Conservation (phyloP, 192 early-diverging fungal species). For the Backusella parvicylindrica region DNA sequence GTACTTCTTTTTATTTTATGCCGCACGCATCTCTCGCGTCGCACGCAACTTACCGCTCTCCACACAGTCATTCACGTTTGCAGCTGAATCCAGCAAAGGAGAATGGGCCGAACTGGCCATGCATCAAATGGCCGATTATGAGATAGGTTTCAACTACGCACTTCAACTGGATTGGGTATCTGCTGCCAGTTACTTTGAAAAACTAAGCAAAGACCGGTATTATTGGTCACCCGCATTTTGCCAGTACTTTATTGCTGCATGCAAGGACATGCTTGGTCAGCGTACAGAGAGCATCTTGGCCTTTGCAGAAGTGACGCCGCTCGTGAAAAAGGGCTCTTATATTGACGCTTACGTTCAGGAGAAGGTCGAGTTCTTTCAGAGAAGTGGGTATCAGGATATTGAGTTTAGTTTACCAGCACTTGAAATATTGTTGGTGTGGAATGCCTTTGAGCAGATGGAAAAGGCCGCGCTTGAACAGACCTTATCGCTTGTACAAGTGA, state of each 20-base stretch:
- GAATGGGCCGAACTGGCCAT: slow-evolving; percentile 38
- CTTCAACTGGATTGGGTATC: slow-evolving; percentile 41
- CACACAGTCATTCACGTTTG: slow-evolving; percentile 21
- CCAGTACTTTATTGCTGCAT: slow-evolving; percentile 42
- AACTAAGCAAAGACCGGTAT: slow-evolving; percentile 30
- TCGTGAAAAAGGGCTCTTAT: slow-evolving; percentile 36
- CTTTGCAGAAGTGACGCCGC: slow-evolving; percentile 43
- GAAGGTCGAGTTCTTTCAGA: slow-evolving; percentile 39
- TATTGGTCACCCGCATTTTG: slow-evolving; percentile 50
- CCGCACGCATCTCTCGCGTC: slow-evolving; percentile 41
- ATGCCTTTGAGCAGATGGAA: slow-evolving; percentile 43
- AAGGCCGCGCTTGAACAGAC: slow-evolving; percentile 10
- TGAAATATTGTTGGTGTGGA: slow-evolving; percentile 46
- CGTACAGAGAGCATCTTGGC: slow-evolving; percentile 65
- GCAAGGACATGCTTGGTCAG: slow-evolving; percentile 48
- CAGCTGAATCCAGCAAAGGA: slow-evolving; percentile 11
- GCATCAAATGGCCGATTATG: slow-evolving; percentile 39
- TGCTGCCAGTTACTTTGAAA: slow-evolving; percentile 36
- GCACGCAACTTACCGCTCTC: slow-evolving; percentile 20
- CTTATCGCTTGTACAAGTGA: slow-evolving; percentile 14
- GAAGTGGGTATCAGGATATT: slow-evolving; percentile 23
- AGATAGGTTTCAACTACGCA: slow-evolving; percentile 44
- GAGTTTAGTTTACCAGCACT: slow-evolving; percentile 42
- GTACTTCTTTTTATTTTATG: slow-evolving; percentile 46
- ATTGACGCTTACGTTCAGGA: slow-evolving; percentile 43